A percentile compares a stretch with the other conserved stretches of the same genome.
Conservation (phyloP, 2,329 filamentous ascomycete species). For the Ceratocystis diversiconidia region DNA sequence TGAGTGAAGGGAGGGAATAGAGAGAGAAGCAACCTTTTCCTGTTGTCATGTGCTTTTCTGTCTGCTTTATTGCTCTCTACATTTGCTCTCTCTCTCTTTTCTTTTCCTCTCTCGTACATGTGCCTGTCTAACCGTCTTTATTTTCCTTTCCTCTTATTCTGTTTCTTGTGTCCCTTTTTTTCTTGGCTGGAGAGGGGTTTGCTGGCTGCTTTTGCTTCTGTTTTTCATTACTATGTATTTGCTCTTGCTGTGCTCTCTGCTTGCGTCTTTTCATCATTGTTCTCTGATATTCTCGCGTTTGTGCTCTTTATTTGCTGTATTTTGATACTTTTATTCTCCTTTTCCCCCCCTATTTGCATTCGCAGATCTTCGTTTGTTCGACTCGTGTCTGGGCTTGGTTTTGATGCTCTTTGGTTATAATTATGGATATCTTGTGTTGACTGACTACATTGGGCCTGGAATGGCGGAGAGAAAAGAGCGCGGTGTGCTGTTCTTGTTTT, state of each 20-base stretch:
- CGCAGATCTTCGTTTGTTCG: slow-evolving; percentile 19
- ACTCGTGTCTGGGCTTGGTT: neutral
- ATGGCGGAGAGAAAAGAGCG: too few relatives aligned
- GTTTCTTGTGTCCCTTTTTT: slow-evolving; percentile 9
- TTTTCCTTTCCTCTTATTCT: neutral
- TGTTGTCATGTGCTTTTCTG: neutral
- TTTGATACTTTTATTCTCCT: slow-evolving; percentile 16
- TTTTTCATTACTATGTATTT: slow-evolving; percentile 12
- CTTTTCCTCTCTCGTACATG: slow-evolving; percentile 3
- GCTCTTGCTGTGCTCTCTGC: slow-evolving; percentile 11
- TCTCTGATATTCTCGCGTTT: neutral
- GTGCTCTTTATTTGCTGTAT: slow-evolving; percentile 16
- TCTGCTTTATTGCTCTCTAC: neutral
- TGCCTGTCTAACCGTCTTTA: neutral
- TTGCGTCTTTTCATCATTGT: slow-evolving; percentile 16
- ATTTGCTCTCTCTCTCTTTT: neutral
- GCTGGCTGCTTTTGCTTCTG: slow-evolving; percentile 11
- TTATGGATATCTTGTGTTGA: too few relatives aligned
- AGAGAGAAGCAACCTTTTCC: too few relatives aligned
- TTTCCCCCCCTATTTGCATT: slow-evolving; percentile 10
- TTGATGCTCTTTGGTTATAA: neutral
- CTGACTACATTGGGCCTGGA: too few relatives aligned
- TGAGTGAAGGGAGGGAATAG: neutral
- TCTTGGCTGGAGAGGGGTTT: slow-evolving; percentile 3
- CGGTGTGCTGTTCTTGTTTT: too few relatives aligned